phyloP scores from a whole-genome alignment of 2,329 filamentous ascomycete genomes.

The Xylariaceae sp. region DNA sequence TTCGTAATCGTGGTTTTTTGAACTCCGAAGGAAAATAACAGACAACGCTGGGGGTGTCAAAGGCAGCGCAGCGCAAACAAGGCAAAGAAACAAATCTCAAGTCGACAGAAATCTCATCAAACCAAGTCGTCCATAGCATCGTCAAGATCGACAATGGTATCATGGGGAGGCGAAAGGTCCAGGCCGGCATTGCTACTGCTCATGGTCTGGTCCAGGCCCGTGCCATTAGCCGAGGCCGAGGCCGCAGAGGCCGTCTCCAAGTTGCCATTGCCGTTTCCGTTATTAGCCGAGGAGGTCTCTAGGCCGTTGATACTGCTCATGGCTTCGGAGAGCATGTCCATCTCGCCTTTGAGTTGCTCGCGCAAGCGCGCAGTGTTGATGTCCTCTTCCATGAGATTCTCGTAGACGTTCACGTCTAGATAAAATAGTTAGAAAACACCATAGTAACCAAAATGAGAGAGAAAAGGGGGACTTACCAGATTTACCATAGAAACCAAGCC shows the following conservation, averaged over 20 bases:
- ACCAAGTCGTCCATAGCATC: constrained; percentile 15
- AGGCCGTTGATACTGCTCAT: constrained; percentile 42
- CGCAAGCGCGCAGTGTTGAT: constrained; percentile 38
- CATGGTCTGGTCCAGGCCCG: neutral
- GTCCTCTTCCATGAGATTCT: constrained; percentile 47
- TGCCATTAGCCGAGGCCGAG: neutral
- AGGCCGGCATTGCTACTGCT: neutral
- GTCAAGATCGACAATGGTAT: constrained; percentile 14
- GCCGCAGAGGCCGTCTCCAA: neutral
- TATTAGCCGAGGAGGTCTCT: constrained; percentile 32
- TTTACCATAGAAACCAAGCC: constrained; percentile 24
- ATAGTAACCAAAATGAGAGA: too few species aligned
- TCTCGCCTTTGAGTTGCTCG: constrained; percentile 39
- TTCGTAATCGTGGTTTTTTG: too few species aligned
- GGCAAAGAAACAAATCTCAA: neutral
- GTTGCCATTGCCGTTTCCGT: constrained; percentile 5
- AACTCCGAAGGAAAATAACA: too few species aligned
- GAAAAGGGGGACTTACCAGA: constrained; percentile 25
- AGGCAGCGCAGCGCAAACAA: too few species aligned
- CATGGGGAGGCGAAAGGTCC: constrained; percentile 1
- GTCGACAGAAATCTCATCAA: neutral
- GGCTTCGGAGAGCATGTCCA: constrained; percentile 43
- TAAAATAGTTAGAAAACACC: too few species aligned
- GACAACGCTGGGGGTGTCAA: too few species aligned
- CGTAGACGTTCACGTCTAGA: constrained; percentile 34